Percentiles rank a stretch among this genome's conserved stretches.
phyloP scores from a whole-genome alignment of 1,139 yeast species.

The Protomyces pachydermus region DNA sequence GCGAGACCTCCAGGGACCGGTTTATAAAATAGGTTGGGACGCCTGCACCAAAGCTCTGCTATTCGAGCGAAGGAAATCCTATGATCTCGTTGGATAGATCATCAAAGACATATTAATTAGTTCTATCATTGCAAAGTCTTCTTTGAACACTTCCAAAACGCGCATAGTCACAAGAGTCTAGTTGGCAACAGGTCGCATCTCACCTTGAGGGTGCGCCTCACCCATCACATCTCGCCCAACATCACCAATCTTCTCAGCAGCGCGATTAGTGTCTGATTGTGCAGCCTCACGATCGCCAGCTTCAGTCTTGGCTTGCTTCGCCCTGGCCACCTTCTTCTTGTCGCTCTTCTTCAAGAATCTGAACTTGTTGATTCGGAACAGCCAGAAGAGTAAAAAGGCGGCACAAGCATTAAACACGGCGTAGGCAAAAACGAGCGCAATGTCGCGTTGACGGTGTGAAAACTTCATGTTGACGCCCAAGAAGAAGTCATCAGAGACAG shows the following conservation, averaged over 20 bases:
- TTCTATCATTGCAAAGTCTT: no score
- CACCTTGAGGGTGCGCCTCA: not conserved
- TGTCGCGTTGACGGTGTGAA: constrained; percentile 54
- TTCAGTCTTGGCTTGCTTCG: not conserved
- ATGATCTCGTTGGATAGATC: no score
- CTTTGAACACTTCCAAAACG: not conserved
- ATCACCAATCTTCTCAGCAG: not conserved
- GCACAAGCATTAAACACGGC: constrained; percentile 47
- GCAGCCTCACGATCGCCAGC: not conserved
- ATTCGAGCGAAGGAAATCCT: no score
- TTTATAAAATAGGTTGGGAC: no score
- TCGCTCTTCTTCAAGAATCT: not conserved
- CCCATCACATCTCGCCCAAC: not conserved
- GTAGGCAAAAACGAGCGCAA: constrained; percentile 53
- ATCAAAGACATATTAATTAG: no score
- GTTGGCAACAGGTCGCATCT: not conserved
- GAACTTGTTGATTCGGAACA: constrained; percentile 30
- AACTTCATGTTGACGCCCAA: constrained; percentile 45
- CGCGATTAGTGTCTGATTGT: not conserved
- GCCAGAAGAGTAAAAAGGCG: constrained; percentile 44
- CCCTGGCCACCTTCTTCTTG: not conserved
- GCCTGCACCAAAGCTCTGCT: no score
- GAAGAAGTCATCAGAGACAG: constrained; percentile 54
- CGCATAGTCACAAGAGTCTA: not conserved
- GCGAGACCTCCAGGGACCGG: no score